These are phyloP conservation scores for Kodamaea plutei DNA, from an alignment of 1,139 yeast species.

Conservation along the genomic window DNA sequence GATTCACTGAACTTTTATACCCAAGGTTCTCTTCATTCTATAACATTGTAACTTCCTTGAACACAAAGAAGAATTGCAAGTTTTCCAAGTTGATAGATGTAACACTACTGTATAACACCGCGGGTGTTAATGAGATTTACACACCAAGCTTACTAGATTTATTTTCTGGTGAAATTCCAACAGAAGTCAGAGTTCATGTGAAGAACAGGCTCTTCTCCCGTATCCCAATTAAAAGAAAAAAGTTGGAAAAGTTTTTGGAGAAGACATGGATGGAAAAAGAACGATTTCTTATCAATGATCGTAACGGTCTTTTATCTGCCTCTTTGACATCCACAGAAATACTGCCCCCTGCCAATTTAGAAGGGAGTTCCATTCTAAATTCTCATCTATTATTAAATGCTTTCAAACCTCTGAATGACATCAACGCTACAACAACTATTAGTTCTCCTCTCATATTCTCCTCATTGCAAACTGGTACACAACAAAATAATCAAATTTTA, in stretches of 20 bases:
- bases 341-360: too few relatives aligned
- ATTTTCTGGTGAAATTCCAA: slow-evolving; percentile 39
- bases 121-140: slow-evolving; percentile 12
- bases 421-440: not conserved
- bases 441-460: too few relatives aligned
- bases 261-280: slow-evolving; percentile 70
- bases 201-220: slow-evolving; percentile 42
- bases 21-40: slow-evolving; percentile 58
- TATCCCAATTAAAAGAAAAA: slow-evolving; percentile 48
- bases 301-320: too few relatives aligned
- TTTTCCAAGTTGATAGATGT: slow-evolving; percentile 49
- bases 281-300: too few relatives aligned
- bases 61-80: slow-evolving; percentile 25
- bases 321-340: too few relatives aligned
- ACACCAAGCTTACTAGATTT: slow-evolving; percentile 57
- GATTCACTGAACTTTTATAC: slow-evolving; percentile 51
- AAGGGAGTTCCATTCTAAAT: too few relatives aligned
- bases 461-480: too few relatives aligned
- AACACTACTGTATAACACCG: slow-evolving; percentile 42
- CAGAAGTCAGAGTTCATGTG: slow-evolving; percentile 47
- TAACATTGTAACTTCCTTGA: slow-evolving; percentile 45
- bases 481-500: too few relatives aligned
- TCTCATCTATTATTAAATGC: too few relatives aligned
- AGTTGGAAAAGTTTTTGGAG: slow-evolving; percentile 70
- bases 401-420: too few relatives aligned